phyloP scores from a whole-genome alignment of 257 asterid species.

The Plantago ovata region DNA sequence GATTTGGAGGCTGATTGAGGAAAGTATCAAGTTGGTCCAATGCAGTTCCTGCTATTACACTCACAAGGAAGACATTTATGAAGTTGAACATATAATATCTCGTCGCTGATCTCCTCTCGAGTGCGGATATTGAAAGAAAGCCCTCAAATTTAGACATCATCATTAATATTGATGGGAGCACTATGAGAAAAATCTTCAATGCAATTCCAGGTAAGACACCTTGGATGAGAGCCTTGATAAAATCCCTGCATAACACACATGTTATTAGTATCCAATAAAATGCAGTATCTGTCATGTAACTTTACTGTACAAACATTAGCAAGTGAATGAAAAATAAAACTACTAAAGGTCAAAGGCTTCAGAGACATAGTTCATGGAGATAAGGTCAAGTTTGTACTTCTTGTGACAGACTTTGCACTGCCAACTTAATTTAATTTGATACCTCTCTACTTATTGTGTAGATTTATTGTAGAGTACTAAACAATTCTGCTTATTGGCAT shows the following conservation, averaged over 20 bases:
- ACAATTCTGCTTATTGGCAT: not conserved
- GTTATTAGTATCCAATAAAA: constrained; percentile 7
- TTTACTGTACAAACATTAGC: constrained; percentile 12
- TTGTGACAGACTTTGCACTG: too few species aligned
- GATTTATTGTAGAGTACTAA: too few species aligned
- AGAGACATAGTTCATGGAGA: not conserved
- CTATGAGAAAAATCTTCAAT: constrained; percentile 81
- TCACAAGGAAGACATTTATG: constrained; percentile 81
- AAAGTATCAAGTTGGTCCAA: constrained; percentile 63
- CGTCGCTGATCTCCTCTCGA: constrained; percentile 88
- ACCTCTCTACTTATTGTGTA: too few species aligned
- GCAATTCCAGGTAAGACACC: constrained; percentile 88
- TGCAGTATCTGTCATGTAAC: not conserved
- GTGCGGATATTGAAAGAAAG: constrained; percentile 56
- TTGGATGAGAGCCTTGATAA: constrained; percentile 71
- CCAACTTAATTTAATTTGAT: too few species aligned
- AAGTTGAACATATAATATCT: constrained; percentile 82
- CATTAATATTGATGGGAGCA: constrained; percentile 79
- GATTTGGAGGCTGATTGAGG: constrained; percentile 46
- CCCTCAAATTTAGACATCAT: constrained; percentile 90
- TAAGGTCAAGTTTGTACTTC: too few species aligned
- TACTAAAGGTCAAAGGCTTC: not conserved
- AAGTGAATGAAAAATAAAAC: constrained; percentile 7
- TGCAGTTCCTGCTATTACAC: constrained; percentile 84
- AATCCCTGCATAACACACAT: constrained; percentile 48